Evolutionary conservation across 768 basidiomycete genomes (phyloP).

Genomic region (Paxillus rubicundulus): DNA sequence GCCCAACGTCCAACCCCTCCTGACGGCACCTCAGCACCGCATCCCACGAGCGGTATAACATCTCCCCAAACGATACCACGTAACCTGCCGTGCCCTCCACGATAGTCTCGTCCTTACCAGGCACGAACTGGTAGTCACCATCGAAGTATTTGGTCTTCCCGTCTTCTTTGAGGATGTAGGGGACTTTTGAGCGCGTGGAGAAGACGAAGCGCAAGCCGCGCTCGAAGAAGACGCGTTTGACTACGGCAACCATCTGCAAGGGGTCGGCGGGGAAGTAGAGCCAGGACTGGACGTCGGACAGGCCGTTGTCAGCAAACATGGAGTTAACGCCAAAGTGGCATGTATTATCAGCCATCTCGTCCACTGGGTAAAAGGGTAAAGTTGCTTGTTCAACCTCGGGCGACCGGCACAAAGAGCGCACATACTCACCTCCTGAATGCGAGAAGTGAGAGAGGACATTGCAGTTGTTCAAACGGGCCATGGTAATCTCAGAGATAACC

Average conservation of each 20-base stretch:
- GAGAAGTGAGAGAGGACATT: slow-evolving; percentile 89
- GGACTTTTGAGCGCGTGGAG: slow-evolving; percentile 87
- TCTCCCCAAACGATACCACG: slow-evolving; percentile 83
- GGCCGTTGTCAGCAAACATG: slow-evolving; percentile 86
- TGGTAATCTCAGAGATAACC: slow-evolving; percentile 84
- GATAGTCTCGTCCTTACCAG: slow-evolving; percentile 84
- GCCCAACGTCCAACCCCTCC: slow-evolving; percentile 73
- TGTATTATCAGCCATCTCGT: slow-evolving; percentile 65
- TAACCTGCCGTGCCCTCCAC: slow-evolving; percentile 76
- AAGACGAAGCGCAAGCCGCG: slow-evolving; percentile 83
- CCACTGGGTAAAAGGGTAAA: slow-evolving; percentile 39
- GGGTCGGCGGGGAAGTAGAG: slow-evolving; percentile 90
- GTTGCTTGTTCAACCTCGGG: neutral
- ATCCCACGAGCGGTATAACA: slow-evolving; percentile 81
- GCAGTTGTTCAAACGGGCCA: slow-evolving; percentile 89
- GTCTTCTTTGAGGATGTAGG: slow-evolving; percentile 78
- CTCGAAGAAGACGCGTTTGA: slow-evolving; percentile 79
- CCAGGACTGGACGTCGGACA: slow-evolving; percentile 73
- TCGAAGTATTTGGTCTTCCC: slow-evolving; percentile 65
- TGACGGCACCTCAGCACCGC: slow-evolving; percentile 73
- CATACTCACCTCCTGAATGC: slow-evolving; percentile 70
- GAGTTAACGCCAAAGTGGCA: slow-evolving; percentile 78
- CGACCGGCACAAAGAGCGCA: neutral
- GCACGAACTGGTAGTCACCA: slow-evolving; percentile 71
- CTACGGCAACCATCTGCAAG: slow-evolving; percentile 73